Evolutionary conservation across 495 filamentous ascomycete genomes (phyloP).

Genomic region (Penicillium pulvis): DNA sequence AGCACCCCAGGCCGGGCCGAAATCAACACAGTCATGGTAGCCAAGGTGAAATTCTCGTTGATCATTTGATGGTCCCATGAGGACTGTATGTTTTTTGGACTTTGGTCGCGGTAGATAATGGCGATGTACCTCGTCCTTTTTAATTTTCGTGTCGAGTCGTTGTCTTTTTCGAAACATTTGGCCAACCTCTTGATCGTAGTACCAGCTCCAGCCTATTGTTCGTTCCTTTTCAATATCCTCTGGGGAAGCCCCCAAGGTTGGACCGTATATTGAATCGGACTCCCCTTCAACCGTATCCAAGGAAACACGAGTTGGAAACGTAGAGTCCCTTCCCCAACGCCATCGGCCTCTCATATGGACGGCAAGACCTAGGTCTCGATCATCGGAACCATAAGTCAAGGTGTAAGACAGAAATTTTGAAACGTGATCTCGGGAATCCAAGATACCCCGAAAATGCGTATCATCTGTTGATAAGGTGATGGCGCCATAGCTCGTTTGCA

Average conservation of each 20-base stretch:
- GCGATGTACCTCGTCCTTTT: conserved; percentile 29
- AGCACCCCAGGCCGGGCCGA: conserved; percentile 48
- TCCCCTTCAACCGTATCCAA: conserved; percentile 26
- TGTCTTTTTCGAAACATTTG: conserved; percentile 43
- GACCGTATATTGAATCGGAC: conserved; percentile 45
- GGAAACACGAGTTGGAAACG: conserved; percentile 49
- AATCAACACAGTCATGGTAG: conserved; percentile 41
- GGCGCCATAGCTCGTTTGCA: background rate
- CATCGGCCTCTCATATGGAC: conserved; percentile 52
- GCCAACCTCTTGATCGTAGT: conserved; percentile 42
- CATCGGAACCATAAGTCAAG: conserved; percentile 46
- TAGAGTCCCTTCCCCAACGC: conserved; percentile 45
- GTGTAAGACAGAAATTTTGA: conserved; percentile 40
- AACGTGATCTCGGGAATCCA: conserved; percentile 41
- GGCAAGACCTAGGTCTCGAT: conserved; percentile 47
- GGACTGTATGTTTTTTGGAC: conserved; percentile 40
- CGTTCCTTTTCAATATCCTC: conserved; percentile 46
- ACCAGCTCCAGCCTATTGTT: conserved; percentile 59
- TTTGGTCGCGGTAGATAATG: conserved; percentile 45
- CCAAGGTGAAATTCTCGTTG: conserved; percentile 46
- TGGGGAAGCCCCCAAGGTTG: conserved; percentile 39
- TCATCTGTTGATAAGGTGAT: conserved; percentile 17
- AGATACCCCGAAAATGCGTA: conserved; percentile 39
- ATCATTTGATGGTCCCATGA: conserved; percentile 53
- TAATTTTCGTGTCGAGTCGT: conserved; percentile 24